Conservation (phyloP, 208 protist genomes). For the Wallacemonas sp. region DNA sequence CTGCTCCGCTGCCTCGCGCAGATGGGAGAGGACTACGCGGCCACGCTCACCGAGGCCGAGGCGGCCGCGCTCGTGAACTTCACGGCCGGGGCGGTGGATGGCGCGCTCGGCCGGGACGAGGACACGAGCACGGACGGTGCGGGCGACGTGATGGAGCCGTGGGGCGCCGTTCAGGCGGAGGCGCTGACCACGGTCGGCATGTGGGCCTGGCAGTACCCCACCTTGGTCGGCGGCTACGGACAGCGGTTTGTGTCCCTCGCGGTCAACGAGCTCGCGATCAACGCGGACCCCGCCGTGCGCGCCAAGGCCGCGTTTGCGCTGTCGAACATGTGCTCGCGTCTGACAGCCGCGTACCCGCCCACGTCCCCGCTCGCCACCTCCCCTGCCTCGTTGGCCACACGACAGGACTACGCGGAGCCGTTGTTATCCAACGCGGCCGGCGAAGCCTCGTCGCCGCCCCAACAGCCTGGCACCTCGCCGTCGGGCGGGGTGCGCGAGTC, state of each 20-base stretch:
- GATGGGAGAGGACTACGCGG: slow-evolving; percentile 64
- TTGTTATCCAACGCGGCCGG: too few relatives aligned
- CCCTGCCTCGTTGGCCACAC: background rate
- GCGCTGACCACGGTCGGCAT: slow-evolving; percentile 74
- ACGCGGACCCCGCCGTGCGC: slow-evolving; percentile 50
- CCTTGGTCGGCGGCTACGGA: slow-evolving; percentile 37
- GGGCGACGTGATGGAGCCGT: slow-evolving; percentile 1
- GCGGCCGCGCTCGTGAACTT: slow-evolving; percentile 41
- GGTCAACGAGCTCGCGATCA: slow-evolving; percentile 36
- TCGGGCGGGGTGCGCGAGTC: slow-evolving; percentile 30
- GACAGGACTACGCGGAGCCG: slow-evolving; percentile 11
- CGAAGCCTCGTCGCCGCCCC: too few relatives aligned
- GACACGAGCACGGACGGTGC: too few relatives aligned
- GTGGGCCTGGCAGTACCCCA: slow-evolving; percentile 81
- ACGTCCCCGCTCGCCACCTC: slow-evolving; percentile 5
- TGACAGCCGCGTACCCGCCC: slow-evolving; percentile 16
- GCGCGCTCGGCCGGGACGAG: slow-evolving; percentile 12
- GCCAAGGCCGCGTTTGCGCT: slow-evolving; percentile 81
- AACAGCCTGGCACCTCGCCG: slow-evolving; percentile 18
- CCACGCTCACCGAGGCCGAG: slow-evolving; percentile 14
- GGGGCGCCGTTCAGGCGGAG: slow-evolving; percentile 53
- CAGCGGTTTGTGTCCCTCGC: slow-evolving; percentile 49
- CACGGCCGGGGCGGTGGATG: slow-evolving; percentile 32
- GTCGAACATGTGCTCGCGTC: slow-evolving; percentile 63
- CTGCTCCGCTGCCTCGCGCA: slow-evolving; percentile 79